phyloP scores from a whole-genome alignment of 139 green algal genomes.

The Closterium sp. region DNA sequence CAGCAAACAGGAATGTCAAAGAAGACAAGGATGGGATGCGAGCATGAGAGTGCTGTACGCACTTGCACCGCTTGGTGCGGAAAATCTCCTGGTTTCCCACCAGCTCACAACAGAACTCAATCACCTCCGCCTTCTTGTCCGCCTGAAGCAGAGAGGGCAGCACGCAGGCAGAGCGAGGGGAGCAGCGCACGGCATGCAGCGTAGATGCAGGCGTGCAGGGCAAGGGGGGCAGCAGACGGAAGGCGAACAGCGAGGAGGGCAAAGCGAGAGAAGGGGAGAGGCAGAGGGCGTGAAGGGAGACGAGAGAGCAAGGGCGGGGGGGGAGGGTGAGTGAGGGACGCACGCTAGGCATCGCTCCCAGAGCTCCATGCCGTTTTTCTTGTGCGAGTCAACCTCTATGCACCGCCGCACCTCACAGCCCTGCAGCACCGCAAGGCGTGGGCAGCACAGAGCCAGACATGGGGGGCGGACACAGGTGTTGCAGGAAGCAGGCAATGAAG shows the following conservation, averaged over 20 bases:
- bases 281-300: neutral
- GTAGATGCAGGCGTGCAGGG: neutral
- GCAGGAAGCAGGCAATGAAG: neutral
- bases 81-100: neutral
- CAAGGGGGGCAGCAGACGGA: neutral
- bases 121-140: slow-evolving; percentile 4
- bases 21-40: neutral
- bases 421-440: neutral
- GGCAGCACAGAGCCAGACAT: neutral
- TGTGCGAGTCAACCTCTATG: slow-evolving; percentile 9
- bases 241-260: neutral
- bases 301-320: neutral
- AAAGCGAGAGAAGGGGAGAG: neutral
- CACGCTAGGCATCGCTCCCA: slow-evolving; percentile 3
- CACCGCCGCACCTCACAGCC: neutral
- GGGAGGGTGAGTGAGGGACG: neutral
- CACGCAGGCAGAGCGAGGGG: neutral
- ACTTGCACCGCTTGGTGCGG: neutral
- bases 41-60: neutral
- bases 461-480: neutral
- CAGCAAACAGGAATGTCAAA: neutral
- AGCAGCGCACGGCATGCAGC: neutral
- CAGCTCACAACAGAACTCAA: slow-evolving; percentile 4
- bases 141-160: neutral
- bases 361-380: neutral